Evolutionary conservation across 2,329 filamentous ascomycete species (phyloP), one percentile per base, ranked within the genome.

Genomic region (Aspergillus brasiliensis): DNA sequence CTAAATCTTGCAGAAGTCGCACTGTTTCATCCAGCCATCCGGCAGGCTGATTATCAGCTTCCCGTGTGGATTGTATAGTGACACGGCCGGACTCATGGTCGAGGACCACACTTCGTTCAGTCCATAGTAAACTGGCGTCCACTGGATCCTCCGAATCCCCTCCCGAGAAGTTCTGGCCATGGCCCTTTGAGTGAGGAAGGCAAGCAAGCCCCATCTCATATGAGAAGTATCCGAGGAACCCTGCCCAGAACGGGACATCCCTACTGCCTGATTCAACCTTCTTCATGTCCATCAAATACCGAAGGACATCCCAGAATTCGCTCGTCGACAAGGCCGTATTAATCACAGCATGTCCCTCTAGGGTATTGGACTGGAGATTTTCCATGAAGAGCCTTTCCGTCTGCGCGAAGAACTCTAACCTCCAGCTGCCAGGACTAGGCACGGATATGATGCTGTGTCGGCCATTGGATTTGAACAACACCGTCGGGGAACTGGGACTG

Each of bases 221-320:
- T 0, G 91, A 92, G 53, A 92, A 84, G 69, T 89, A 96, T 0
- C 92, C 92, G 77, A 96, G 86, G 60, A 96, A 88, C 0, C 92
- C 92, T 54, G 91, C 92, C 75, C 91, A 86, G 71, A 96, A 97
- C 0, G 90, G 80, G 19, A 78, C 69, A 1, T 75, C 63, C 3
- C 53, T 40, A 62, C 73, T 70, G 1, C 77, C 77, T 17, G 65
- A 67, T 17, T 65, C 62, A 8, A 80, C 71, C 55, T 69, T 76
- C 52, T 75, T 78, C 66, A 70, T 70, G n/a, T 76, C 70, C 68
- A 81, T 72, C 57, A 81, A 68, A 52, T 74, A 71, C 19, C 71
- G 69, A 13, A 78, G 64, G 11, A 67, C 60, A 60, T 77, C 71
- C 74, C 75, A 77, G 13, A 78, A 60, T 19, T 71, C 69, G 51